Evolutionary conservation across 2,329 filamentous ascomycete species (phyloP).

Genomic region (Paraphaeosphaeria sporulosa): DNA sequence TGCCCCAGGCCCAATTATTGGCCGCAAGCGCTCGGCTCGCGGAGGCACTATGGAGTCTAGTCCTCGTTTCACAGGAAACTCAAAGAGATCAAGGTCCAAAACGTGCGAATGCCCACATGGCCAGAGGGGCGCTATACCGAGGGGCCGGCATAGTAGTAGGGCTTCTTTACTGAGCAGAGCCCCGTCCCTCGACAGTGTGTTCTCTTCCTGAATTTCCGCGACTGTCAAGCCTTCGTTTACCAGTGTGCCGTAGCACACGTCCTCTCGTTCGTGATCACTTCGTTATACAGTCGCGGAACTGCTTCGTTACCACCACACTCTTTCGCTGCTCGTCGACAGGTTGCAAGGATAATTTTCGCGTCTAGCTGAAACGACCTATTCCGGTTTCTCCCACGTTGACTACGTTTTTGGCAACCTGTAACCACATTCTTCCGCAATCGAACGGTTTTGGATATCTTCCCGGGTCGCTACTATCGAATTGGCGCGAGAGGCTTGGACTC

Average conservation of each 20-base stretch:
- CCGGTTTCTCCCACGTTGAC: slow-evolving; percentile 5
- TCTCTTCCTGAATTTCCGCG: slow-evolving; percentile 26
- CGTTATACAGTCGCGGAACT: slow-evolving; percentile 4
- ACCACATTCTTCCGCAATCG: slow-evolving; percentile 8
- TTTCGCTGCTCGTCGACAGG: background rate
- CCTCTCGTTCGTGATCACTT: slow-evolving; percentile 36
- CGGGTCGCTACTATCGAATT: slow-evolving; percentile 2
- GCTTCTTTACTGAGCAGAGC: slow-evolving; percentile 34
- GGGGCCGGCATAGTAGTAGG: slow-evolving; percentile 12
- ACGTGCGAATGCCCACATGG: slow-evolving; percentile 34
- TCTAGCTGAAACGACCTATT: slow-evolving; percentile 22
- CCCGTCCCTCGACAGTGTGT: slow-evolving; percentile 25
- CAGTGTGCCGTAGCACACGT: slow-evolving; percentile 46
- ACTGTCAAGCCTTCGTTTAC: slow-evolving; percentile 26
- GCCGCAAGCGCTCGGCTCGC: slow-evolving; percentile 25
- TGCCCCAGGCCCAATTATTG: slow-evolving; percentile 27
- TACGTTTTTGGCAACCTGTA: slow-evolving; percentile 17
- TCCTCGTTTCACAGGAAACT: slow-evolving; percentile 30
- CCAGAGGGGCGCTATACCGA: slow-evolving; percentile 28
- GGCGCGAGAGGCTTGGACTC: slow-evolving; percentile 7
- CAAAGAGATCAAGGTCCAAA: slow-evolving; percentile 21
- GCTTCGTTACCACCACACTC: slow-evolving; percentile 4
- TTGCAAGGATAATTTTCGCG: slow-evolving; percentile 23
- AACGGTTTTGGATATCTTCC: slow-evolving; percentile 12
- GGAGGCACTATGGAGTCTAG: slow-evolving; percentile 33